These are phyloP conservation scores for Quercus phellos DNA, from an alignment of 331 rosid genomes.

Conservation along the genomic window DNA sequence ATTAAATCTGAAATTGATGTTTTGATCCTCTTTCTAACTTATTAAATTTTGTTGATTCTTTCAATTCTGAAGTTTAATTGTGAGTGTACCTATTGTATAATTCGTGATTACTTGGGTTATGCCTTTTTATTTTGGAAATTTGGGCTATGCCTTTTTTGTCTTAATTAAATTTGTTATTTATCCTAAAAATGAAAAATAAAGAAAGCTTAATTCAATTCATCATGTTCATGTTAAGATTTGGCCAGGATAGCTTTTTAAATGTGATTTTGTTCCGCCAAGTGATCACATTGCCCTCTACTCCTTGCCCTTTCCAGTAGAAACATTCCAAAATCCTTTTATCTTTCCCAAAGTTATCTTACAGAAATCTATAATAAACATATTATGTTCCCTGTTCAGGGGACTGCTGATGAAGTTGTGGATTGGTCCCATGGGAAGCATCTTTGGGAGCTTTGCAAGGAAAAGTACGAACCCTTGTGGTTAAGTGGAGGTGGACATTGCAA, in stretches of 20 bases:
- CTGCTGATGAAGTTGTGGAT: slow-evolving; percentile 90
- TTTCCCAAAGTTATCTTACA: neutral
- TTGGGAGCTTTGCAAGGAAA: slow-evolving; percentile 83
- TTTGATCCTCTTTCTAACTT: too few species aligned
- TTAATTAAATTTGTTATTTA: too few species aligned
- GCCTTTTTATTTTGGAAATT: too few species aligned
- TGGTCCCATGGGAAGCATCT: slow-evolving; percentile 88
- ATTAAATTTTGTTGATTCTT: too few species aligned
- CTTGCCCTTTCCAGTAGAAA: neutral
- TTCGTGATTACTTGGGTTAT: too few species aligned
- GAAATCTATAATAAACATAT: neutral
- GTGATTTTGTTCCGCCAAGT: neutral
- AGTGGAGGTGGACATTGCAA: slow-evolving; percentile 94
- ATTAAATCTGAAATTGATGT: too few species aligned
- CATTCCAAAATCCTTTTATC: neutral
- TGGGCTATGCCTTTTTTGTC: too few species aligned
- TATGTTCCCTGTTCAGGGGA: slow-evolving; percentile 50
- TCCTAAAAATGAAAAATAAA: too few species aligned
- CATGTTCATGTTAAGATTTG: neutral
- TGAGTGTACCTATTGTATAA: too few species aligned
- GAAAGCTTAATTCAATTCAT: neutral
- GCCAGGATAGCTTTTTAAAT: neutral
- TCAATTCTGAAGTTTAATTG: too few species aligned
- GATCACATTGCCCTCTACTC: neutral
- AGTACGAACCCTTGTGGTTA: slow-evolving; percentile 91